Conservation (phyloP, 805 yeast species). For the Tetrapisispora nanseiensis region DNA sequence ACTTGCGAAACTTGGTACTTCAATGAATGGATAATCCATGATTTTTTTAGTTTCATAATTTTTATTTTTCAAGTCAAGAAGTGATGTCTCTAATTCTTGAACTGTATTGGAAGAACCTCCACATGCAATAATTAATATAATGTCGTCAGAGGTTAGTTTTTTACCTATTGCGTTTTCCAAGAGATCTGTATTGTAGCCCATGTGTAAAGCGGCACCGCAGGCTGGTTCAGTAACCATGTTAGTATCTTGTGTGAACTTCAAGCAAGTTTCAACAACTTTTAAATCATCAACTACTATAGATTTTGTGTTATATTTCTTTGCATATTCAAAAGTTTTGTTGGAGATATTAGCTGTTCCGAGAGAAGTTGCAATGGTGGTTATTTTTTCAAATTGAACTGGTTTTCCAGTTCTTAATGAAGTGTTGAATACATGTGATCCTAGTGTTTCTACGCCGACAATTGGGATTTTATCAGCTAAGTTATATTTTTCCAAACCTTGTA, state of each 20-base stretch:
- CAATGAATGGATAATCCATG: background rate
- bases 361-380: conserved; percentile 50
- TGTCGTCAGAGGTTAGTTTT: conserved; percentile 29
- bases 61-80: conserved; percentile 1
- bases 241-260: conserved; percentile 41
- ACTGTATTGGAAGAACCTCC: conserved; percentile 40
- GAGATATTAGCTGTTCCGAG: conserved; percentile 56
- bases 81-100: conserved; percentile 19
- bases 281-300: conserved; percentile 41
- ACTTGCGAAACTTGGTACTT: background rate
- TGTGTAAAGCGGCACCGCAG: conserved; percentile 58
- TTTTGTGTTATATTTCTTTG: conserved; percentile 31
- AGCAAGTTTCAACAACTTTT: conserved; percentile 46
- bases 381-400: conserved; percentile 36
- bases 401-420: conserved; percentile 39
- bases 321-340: conserved; percentile 37
- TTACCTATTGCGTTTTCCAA: conserved; percentile 10
- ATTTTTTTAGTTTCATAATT: background rate
- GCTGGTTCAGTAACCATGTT: conserved; percentile 58
- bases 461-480: conserved; percentile 30
- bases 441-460: conserved; percentile 47
- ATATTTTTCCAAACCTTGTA: conserved; percentile 34
- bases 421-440: conserved; percentile 51
- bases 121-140: conserved; percentile 48
- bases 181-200: conserved; percentile 32